These are phyloP conservation scores for Filosporella fistucella DNA, from an alignment of 495 filamentous ascomycete genomes.

Conservation along the genomic window DNA sequence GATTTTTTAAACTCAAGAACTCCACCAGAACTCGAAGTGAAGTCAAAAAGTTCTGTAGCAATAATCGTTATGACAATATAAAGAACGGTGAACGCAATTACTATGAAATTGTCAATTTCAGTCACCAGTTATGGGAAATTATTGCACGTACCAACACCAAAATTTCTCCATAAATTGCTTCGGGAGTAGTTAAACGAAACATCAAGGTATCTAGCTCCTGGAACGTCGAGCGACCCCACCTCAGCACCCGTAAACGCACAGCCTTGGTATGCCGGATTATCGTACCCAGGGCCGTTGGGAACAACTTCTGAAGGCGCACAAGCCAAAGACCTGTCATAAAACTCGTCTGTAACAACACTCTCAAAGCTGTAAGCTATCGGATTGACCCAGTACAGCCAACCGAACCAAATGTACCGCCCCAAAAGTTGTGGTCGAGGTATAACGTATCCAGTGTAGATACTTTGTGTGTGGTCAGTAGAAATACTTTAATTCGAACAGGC, in stretches of 20 bases:
- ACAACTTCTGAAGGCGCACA: constrained; percentile 46
- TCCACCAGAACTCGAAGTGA: constrained; percentile 30
- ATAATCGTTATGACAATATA: constrained; percentile 66
- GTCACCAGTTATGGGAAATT: no score
- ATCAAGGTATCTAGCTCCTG: constrained; percentile 56
- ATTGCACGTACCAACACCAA: no score
- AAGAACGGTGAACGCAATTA: constrained; percentile 64
- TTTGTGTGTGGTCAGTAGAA: constrained; percentile 18
- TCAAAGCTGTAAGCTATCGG: constrained; percentile 54
- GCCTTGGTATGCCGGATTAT: constrained; percentile 49
- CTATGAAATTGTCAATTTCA: no score
- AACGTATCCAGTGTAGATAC: constrained; percentile 52
- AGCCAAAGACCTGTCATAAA: constrained; percentile 41
- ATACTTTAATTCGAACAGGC: not conserved
- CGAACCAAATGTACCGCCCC: constrained; percentile 37
- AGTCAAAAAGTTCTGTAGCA: constrained; percentile 50
- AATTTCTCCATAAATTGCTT: constrained; percentile 73
- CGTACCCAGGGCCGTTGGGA: constrained; percentile 37
- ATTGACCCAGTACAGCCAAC: constrained; percentile 53
- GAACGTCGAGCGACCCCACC: constrained; percentile 35
- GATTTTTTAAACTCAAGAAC: constrained; percentile 51
- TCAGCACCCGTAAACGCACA: constrained; percentile 57
- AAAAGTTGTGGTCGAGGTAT: constrained; percentile 41
- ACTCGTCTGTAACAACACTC: constrained; percentile 56
- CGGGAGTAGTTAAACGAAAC: constrained; percentile 55